phyloP scores from a whole-genome alignment of 2,329 filamentous ascomycete species.

The Neonectria neomacrospora region DNA sequence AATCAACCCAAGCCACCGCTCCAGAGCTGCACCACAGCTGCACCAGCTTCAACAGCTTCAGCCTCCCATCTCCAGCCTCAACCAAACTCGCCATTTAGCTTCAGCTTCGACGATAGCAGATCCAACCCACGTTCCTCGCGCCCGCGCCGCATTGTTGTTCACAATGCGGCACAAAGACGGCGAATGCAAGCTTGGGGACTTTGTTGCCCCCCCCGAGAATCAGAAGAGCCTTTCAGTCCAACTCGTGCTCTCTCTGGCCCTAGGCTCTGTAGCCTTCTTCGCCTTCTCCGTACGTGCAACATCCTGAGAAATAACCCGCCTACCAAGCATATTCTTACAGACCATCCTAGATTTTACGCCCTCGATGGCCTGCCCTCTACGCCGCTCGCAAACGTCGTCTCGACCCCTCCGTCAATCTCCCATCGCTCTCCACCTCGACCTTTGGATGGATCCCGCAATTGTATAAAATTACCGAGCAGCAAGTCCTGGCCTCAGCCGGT shows the following conservation, averaged over 20 bases:
- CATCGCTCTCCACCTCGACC: conserved; percentile 82
- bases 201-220: conserved; percentile 43
- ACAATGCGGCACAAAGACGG: conserved; percentile 21
- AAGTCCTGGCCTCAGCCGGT: conserved; percentile 89
- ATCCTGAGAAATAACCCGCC: not conserved
- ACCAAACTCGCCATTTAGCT: not conserved
- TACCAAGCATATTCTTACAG: conserved; percentile 2
- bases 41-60: conserved; percentile 11
- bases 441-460: conserved; percentile 94
- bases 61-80: not conserved
- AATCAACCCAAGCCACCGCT: conserved; percentile 15
- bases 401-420: conserved; percentile 69
- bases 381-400: conserved; percentile 85
- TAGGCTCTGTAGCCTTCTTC: conserved; percentile 78
- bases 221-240: conserved; percentile 68
- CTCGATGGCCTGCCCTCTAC: conserved; percentile 92
- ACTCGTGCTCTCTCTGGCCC: conserved; percentile 74
- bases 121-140: conserved; percentile 10
- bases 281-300: conserved; percentile 74
- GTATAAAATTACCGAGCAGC: conserved; percentile 86
- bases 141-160: conserved; percentile 2
- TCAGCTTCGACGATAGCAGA: not conserved
- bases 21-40: not conserved
- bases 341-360: conserved; percentile 74
- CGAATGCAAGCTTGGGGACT: conserved; percentile 39